Evolutionary conservation across 2,329 filamentous ascomycete species (phyloP), one percentile per base, ranked within the genome.

Genomic region (Leptographium flavum): DNA sequence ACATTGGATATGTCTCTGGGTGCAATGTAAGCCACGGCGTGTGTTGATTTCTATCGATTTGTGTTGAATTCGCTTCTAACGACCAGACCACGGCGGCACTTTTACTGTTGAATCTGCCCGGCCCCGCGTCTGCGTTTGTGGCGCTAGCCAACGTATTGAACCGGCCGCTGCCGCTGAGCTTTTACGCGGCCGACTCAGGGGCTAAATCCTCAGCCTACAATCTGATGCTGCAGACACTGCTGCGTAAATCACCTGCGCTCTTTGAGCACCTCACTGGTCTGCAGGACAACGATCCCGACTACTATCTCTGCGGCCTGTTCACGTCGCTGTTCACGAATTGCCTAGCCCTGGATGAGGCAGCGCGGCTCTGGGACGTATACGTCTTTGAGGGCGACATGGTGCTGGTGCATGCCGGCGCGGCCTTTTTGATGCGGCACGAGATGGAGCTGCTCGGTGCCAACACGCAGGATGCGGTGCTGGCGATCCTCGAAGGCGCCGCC

Each of bases 311-410:
- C 25, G 64, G 70, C 14, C 64, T 84, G 43, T 83, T 86, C 54
- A 72, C 71, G 6, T 69, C 68, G 15, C 64, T 87, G 6, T 84
- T 86, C 57, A 81, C 81, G 0, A 61, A 63, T 15, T 66, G 73
- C 33, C 63, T 86, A 4, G 71, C 73, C 8, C 69, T 87, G 15
- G 84, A 88, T 54, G 74, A 83, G 53, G 81, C 78, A 4, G 75
- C 78, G 1, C 67, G 86, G 2, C 62, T 92, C 13, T 90, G 83
- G 83, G 86, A 93, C 51, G 76, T 90, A 0, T 87, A 85, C 53
- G 77, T 84, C 3, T 87, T 93, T 52, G 86, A 93, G 57, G 83
- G 84, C 23, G 86, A 93, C 51, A 68, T 74, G 1, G 68, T 84
- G 1, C 65, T 88, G 0, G 73, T 90, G 7, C 68, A 83, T 0